phyloP scores from a whole-genome alignment of 2,329 filamentous ascomycete genomes.

The Trichoderma sp. region DNA sequence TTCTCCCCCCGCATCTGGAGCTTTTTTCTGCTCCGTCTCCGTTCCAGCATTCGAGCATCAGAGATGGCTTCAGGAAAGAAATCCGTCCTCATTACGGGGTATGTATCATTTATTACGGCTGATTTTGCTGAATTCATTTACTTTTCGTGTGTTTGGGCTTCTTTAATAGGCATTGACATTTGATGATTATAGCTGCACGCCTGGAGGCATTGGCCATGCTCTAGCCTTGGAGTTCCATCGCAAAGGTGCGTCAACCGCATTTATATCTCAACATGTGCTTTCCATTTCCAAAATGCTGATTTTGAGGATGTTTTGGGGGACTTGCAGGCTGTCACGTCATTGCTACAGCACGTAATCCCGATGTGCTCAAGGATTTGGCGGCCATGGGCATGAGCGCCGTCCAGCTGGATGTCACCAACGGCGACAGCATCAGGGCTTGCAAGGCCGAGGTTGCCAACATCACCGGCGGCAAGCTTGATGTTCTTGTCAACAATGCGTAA shows the following conservation, averaged over 20 bases:
- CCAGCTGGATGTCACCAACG: conserved; percentile 52
- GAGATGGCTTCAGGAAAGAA: conserved; percentile 34
- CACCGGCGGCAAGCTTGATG: conserved; percentile 53
- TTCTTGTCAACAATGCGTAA: conserved; percentile 60
- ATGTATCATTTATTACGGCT: conserved; percentile 16
- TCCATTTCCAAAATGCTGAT: not conserved
- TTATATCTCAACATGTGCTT: not conserved
- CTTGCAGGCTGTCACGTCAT: conserved; percentile 47
- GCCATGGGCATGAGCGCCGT: conserved; percentile 49
- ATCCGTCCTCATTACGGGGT: conserved; percentile 52
- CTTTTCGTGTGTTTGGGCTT: not conserved
- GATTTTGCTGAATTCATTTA: not conserved
- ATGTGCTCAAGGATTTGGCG: conserved; percentile 46
- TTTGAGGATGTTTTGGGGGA: not conserved
- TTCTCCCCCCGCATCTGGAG: not conserved
- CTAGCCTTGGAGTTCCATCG: conserved; percentile 52
- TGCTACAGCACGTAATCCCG: conserved; percentile 51
- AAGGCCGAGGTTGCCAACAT: conserved; percentile 45
- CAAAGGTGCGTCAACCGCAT: conserved; percentile 39
- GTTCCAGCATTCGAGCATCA: not conserved
- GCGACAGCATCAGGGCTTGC: conserved; percentile 49
- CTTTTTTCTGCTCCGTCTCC: not conserved
- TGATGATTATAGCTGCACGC: conserved; percentile 48
- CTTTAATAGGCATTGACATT: not conserved
- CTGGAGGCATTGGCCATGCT: conserved; percentile 57